Percentiles rank a stretch among this genome's conserved stretches.
These are phyloP conservation scores for Globisporangium canariense DNA, from an alignment of 352 stramenopile species.

Conservation along the genomic window DNA sequence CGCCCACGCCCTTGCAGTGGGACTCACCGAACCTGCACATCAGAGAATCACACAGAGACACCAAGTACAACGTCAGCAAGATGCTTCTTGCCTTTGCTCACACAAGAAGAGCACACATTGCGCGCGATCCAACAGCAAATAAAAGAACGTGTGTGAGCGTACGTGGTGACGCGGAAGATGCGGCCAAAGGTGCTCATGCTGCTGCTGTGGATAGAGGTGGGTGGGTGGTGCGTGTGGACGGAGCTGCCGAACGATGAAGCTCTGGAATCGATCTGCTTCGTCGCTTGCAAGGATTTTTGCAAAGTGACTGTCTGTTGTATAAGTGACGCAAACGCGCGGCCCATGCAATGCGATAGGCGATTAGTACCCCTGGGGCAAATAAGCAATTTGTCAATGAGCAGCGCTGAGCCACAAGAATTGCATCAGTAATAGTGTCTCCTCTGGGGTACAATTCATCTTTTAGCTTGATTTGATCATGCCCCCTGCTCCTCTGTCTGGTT, in stretches of 20 bases:
- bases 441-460: no score
- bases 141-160: slow-evolving; percentile 15
- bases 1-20: slow-evolving; percentile 97
- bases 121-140: neutral
- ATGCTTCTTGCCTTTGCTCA: neutral
- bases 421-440: no score
- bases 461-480: neutral
- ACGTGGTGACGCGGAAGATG: slow-evolving; percentile 97
- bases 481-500: neutral
- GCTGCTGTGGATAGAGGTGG: neutral
- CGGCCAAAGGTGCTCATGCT: slow-evolving; percentile 93
- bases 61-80: neutral
- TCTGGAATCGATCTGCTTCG: neutral
- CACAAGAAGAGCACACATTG: neutral
- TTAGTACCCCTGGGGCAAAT: neutral
- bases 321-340: neutral
- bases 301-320: slow-evolving; percentile 1
- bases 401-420: slow-evolving; percentile 5
- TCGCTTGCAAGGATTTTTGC: slow-evolving; percentile 8
- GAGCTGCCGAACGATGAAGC: neutral
- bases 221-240: no score
- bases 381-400: neutral
- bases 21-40: slow-evolving; percentile 94
- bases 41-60: neutral
- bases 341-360: neutral